Evolutionary conservation across 768 basidiomycete species (phyloP), one percentile per base, ranked within the genome.

Genomic region (Collybia nuda): DNA sequence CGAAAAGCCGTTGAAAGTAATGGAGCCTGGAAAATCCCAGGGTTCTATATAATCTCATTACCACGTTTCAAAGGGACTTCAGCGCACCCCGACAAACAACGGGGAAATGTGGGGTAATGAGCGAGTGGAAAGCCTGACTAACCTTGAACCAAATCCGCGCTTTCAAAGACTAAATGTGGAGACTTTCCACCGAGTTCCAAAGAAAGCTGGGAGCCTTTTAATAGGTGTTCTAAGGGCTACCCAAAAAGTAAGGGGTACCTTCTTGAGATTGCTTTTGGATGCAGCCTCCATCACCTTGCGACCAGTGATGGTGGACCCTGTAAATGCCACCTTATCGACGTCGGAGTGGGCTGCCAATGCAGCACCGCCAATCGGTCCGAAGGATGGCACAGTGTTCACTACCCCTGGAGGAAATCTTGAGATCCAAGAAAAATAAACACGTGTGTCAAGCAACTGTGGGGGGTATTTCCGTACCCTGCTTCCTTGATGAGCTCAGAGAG

Each of bases 181-280:
- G 88, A 91, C 72, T 98, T 97, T 39, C 95, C 95, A 26, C 95
- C 94, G 5, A 98, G 82, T 66, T 98, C 96, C 44, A 98, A 78
- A 18, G 93, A 93, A 37, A 97, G 79, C 86, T 88, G 58, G 49
- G 58, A 50, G 44, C 6, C 9, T 6, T 32, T 32, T 11, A 32
- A 32, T 11, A 32, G 32, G 9, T 32, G 32, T 32, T 2, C 14
- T 32, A 32, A 32, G 12, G 2, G 14, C 14, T 9, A 11, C 32
- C 32, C 32, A 11, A 32, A 14, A 11, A 32, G 12, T 11, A 32
- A 32, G 32, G 32, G 12, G 12, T 45, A 80, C 93, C 78, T 96
- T 96, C 71, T 98, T 98, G 55, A 98, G 69, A 71, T 98, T 98
- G 59, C 88, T 90, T 66, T 87, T 86, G 6, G 95, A 92, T 2